Evolutionary conservation across 352 stramenopile genomes (phyloP).

Genomic region (Pythium aristosporum): DNA sequence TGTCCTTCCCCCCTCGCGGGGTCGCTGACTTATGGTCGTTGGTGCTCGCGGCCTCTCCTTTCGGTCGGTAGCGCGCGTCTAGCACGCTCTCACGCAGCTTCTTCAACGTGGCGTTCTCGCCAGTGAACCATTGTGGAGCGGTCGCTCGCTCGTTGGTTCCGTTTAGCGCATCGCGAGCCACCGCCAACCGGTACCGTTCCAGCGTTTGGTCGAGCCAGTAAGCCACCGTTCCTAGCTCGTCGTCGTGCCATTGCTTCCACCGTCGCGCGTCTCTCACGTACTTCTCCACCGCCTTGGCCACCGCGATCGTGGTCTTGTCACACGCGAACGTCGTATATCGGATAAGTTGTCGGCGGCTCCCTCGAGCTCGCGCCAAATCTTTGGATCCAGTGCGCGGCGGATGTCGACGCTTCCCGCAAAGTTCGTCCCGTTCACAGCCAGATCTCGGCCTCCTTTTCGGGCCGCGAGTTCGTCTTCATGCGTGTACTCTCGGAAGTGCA

Average conservation of each 20-base stretch:
- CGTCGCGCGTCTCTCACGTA: background rate
- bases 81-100: background rate
- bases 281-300: background rate
- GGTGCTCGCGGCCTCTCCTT: background rate
- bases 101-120: background rate
- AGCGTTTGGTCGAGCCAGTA: background rate
- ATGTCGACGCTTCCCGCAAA: background rate
- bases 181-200: background rate
- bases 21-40: background rate
- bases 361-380: background rate
- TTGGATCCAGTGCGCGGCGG: no score
- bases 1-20: background rate
- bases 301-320: background rate
- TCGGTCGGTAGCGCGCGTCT: background rate
- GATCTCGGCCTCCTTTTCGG: background rate
- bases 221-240: background rate
- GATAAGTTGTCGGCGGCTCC: background rate
- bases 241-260: no score
- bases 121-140: background rate
- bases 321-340: background rate
- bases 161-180: background rate
- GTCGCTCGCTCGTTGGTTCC: background rate
- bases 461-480: background rate
- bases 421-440: background rate
- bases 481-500: background rate